These are phyloP conservation scores for Phytomonas sp. DNA, from an alignment of 208 protist species.

Conservation along the genomic window DNA sequence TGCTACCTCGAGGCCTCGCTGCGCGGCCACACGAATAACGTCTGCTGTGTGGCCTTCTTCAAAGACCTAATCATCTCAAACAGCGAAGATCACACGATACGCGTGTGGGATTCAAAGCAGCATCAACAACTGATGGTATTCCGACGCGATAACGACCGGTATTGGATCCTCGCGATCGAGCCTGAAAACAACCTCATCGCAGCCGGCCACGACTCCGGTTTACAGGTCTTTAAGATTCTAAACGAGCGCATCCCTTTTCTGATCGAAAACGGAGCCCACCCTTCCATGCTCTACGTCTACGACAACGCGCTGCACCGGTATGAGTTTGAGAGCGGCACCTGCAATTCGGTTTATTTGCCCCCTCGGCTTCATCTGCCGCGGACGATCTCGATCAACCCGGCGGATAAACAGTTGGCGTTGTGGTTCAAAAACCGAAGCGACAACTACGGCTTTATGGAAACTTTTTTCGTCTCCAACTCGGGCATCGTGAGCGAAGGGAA, in stretches of 20 bases:
- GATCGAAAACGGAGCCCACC: conserved; percentile 26
- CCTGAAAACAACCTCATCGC: conserved; percentile 94
- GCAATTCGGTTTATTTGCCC: conserved; percentile 11
- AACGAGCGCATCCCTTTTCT: conserved; percentile 90
- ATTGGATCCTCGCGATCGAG: conserved; percentile 97
- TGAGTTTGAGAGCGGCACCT: conserved; percentile 34
- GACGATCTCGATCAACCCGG: conserved; percentile 60
- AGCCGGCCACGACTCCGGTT: conserved; percentile 94
- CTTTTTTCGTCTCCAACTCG: conserved; percentile 11
- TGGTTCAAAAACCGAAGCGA: conserved; percentile 39
- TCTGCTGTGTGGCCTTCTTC: conserved; percentile 95
- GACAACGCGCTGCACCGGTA: conserved; percentile 38
- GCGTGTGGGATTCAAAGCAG: conserved; percentile 80
- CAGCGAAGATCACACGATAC: conserved; percentile 93
- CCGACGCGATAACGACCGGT: conserved; percentile 94
- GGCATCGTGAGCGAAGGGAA: conserved; percentile 9
- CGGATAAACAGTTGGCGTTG: conserved; percentile 17
- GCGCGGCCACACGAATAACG: conserved; percentile 96
- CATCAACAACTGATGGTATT: conserved; percentile 74
- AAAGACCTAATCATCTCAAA: conserved; percentile 96
- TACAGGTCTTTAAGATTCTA: conserved; percentile 98
- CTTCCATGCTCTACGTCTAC: conserved; percentile 41
- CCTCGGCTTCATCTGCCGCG: conserved; percentile 38
- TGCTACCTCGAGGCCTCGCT: conserved; percentile 91
- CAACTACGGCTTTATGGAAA: conserved; percentile 28